Conservation (phyloP, 163 green algal species). For the Smithsoniella earleae region DNA sequence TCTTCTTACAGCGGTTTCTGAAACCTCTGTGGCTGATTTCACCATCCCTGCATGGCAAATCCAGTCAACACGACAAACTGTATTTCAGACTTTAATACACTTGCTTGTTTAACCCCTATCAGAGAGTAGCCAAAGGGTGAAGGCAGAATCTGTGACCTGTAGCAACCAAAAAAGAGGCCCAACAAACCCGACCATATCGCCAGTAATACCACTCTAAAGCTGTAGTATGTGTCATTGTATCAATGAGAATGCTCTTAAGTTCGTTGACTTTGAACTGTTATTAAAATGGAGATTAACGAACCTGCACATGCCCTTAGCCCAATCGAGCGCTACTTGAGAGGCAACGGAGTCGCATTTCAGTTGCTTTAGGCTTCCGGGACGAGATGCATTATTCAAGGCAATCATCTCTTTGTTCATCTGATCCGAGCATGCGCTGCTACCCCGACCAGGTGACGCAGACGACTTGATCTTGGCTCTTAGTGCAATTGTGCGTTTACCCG, state of each 20-base stretch:
- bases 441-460: no score
- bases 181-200: background rate
- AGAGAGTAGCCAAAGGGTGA: background rate
- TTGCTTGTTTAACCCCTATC: background rate
- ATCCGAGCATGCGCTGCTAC: background rate
- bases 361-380: background rate
- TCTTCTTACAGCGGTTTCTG: background rate
- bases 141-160: background rate
- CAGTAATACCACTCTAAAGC: no score
- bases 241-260: background rate
- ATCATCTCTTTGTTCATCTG: conserved; percentile 17
- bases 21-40: background rate
- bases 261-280: background rate
- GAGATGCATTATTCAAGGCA: background rate
- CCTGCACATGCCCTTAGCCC: background rate
- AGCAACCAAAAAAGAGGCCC: background rate
- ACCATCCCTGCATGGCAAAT: background rate
- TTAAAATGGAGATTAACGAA: background rate
- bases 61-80: background rate
- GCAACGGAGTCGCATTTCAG: background rate
- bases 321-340: background rate
- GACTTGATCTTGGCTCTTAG: no score
- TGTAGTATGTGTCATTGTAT: no score
- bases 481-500: no score
- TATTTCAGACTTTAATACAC: background rate